These are phyloP conservation scores for Mucor circinelloides DNA, from an alignment of 371 early-diverging fungal species.

Conservation along the genomic window DNA sequence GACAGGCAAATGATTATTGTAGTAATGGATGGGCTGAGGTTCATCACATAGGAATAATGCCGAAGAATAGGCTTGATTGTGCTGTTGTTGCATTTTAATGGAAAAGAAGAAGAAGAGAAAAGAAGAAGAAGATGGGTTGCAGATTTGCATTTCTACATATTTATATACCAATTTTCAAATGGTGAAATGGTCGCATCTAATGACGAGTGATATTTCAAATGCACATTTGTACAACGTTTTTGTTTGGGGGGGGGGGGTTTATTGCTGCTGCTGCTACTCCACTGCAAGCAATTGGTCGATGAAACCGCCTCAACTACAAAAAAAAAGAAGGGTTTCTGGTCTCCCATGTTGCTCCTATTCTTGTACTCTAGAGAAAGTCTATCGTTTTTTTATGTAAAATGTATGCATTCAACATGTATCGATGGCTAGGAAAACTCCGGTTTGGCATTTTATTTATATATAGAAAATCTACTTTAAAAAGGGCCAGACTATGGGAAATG, in stretches of 20 bases:
- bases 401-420: slow-evolving; percentile 8
- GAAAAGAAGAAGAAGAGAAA: not conserved
- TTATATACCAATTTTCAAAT: slow-evolving; percentile 6
- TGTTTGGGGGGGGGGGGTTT: not conserved
- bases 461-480: slow-evolving; percentile 3
- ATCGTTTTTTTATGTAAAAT: not conserved
- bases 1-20: not conserved
- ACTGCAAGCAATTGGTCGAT: slow-evolving; percentile 2
- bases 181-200: slow-evolving; percentile 16
- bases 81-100: slow-evolving; percentile 4
- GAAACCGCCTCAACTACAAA: not conserved
- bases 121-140: not conserved
- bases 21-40: not conserved
- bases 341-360: not conserved
- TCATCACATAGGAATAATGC: not conserved
- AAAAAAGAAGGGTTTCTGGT: not conserved
- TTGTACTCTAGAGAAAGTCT: not conserved
- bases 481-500: slow-evolving; percentile 8
- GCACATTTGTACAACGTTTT: not conserved
- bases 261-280: not conserved
- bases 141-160: not conserved
- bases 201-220: slow-evolving; percentile 11
- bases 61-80: not conserved
- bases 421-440: slow-evolving; percentile 10
- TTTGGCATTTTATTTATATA: slow-evolving; percentile 20